Conservation (phyloP, 345 rosid species). For the Microcos paniculata region DNA sequence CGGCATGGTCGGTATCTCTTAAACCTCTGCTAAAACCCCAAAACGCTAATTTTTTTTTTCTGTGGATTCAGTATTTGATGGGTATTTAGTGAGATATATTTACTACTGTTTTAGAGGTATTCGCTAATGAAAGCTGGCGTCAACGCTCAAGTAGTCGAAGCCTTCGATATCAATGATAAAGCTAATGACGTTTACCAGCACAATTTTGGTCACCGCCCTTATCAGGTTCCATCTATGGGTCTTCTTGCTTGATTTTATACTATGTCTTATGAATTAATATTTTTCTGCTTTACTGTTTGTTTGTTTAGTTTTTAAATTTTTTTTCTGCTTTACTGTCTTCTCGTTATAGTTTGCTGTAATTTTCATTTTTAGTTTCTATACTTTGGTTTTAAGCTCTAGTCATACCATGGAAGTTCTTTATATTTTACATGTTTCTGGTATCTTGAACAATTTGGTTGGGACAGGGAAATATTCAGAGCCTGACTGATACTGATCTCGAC, state of each 20-base stretch:
- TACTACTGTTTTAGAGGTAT: constrained; percentile 52
- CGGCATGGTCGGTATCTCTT: constrained; percentile 85
- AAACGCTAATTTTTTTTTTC: not conserved
- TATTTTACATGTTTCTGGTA: not conserved
- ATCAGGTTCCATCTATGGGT: constrained; percentile 54
- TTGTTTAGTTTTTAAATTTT: not conserved
- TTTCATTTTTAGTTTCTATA: not conserved
- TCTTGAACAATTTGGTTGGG: constrained; percentile 7
- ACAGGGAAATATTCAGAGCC: constrained; percentile 89
- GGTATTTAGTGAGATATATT: not conserved
- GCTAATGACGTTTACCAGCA: constrained; percentile 90
- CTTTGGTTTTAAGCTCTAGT: not conserved
- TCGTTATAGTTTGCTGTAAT: not conserved
- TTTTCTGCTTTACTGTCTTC: not conserved
- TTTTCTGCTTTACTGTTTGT: not conserved
- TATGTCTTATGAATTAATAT: not conserved
- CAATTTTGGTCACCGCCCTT: constrained; percentile 87
- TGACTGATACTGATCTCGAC: constrained; percentile 72
- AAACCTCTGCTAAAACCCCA: not conserved
- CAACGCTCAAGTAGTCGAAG: constrained; percentile 61
- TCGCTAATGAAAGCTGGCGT: constrained; percentile 63
- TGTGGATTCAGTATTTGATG: not conserved
- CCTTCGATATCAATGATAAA: constrained; percentile 82
- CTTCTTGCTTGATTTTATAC: not conserved
- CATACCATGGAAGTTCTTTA: not conserved